A percentile compares a stretch with the other conserved stretches of the same genome.
Evolutionary conservation across 2,329 filamentous ascomycete genomes (phyloP).

Genomic region (Colletotrichum zoysiae): DNA sequence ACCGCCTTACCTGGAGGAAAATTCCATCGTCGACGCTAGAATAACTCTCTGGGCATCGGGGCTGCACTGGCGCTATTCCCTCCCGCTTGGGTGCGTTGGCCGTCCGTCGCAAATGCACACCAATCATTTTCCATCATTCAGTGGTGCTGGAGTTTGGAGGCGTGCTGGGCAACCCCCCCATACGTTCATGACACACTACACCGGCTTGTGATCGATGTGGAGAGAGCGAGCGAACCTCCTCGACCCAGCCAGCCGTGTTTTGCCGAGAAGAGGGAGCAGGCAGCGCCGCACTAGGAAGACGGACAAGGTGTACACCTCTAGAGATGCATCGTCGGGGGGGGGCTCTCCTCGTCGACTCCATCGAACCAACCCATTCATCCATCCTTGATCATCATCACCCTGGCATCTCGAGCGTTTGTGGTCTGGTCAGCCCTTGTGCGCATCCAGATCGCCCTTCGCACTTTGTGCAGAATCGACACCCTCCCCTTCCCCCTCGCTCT

Average conservation of each 20-base stretch:
- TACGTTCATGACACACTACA: neutral
- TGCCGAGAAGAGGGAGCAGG: neutral
- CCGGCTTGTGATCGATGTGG: slow-evolving; percentile 1
- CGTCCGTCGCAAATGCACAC: neutral
- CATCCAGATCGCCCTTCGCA: slow-evolving; percentile 2
- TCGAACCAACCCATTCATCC: slow-evolving; percentile 1
- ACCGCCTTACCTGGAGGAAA: slow-evolving; percentile 24
- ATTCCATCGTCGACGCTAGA: slow-evolving; percentile 40
- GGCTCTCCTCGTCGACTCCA: neutral
- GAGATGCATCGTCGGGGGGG: neutral
- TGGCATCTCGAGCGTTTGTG: neutral
- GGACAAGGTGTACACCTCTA: slow-evolving; percentile 2
- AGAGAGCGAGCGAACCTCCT: slow-evolving; percentile 3
- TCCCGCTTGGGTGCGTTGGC: slow-evolving; percentile 3
- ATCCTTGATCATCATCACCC: slow-evolving; percentile 2
- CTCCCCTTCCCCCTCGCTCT: neutral
- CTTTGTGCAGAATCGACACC: neutral
- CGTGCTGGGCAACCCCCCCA: neutral
- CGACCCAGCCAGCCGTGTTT: neutral
- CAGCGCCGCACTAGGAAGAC: neutral
- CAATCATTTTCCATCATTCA: neutral
- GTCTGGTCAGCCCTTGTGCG: neutral
- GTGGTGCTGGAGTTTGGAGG: slow-evolving; percentile 2
- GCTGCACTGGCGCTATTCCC: slow-evolving; percentile 4
- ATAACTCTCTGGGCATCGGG: slow-evolving; percentile 29